Conservation (phyloP, 2,329 filamentous ascomycete genomes). For the Penicillium sp. region DNA sequence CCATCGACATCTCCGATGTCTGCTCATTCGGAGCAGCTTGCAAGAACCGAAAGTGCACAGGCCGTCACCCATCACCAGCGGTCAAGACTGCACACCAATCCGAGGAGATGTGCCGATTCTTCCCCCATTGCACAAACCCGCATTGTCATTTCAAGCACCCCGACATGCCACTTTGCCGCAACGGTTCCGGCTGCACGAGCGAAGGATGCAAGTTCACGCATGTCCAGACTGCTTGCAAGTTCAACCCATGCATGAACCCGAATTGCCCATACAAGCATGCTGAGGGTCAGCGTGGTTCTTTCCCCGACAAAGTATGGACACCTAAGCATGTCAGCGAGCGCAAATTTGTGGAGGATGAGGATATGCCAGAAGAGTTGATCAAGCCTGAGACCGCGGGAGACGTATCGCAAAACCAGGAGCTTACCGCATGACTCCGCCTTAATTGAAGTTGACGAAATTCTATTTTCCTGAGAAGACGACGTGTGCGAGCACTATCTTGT, state of each 20-base stretch:
- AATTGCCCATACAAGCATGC: slow-evolving; percentile 85
- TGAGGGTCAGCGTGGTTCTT: slow-evolving; percentile 82
- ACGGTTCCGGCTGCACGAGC: slow-evolving; percentile 82
- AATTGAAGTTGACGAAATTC: slow-evolving; percentile 14
- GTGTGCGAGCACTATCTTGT: slow-evolving; percentile 20
- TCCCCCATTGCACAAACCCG: slow-evolving; percentile 84
- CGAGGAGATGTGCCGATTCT: slow-evolving; percentile 87
- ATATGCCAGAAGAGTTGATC: slow-evolving; percentile 67
- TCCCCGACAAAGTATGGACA: slow-evolving; percentile 90
- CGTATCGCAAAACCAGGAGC: slow-evolving; percentile 30
- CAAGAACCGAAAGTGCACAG: slow-evolving; percentile 93
- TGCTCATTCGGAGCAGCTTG: slow-evolving; percentile 88
- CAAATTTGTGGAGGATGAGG: slow-evolving; percentile 73
- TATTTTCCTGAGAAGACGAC: not conserved
- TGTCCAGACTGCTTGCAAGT: slow-evolving; percentile 79
- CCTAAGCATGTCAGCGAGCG: slow-evolving; percentile 80
- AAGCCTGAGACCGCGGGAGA: slow-evolving; percentile 53
- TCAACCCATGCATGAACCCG: slow-evolving; percentile 87
- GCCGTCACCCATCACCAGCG: slow-evolving; percentile 87
- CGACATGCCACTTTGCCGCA: slow-evolving; percentile 80
- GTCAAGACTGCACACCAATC: slow-evolving; percentile 74
- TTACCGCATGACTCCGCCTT: slow-evolving; percentile 33
- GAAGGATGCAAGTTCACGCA: slow-evolving; percentile 89
- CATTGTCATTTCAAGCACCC: slow-evolving; percentile 89
- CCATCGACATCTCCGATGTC: slow-evolving; percentile 74